Evolutionary conservation across 2,329 filamentous ascomycete genomes (phyloP), one percentile per base, ranked within the genome.

Genomic region (Thermoascus crustaceus): DNA sequence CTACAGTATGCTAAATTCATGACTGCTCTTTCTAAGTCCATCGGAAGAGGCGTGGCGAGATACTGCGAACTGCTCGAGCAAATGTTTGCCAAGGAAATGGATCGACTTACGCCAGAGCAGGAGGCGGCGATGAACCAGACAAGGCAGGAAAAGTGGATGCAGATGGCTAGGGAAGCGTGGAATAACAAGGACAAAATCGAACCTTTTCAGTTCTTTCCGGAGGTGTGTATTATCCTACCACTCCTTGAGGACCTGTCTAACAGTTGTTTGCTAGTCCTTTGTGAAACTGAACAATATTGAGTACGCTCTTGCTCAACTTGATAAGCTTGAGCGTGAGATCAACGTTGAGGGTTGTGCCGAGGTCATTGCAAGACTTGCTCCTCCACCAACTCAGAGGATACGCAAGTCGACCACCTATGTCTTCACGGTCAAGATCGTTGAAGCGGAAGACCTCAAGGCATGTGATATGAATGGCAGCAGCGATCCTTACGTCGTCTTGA

Each of bases 251-350:
- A 16, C 14, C 11, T 43, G 47, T 48, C 14, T 17, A 18, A 26
- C 8, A 36, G 21, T 27, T 34, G 60, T 66, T 52, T 66, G 46
- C 26, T 47, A 94, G 85, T 95, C 88, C 4, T 83, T 98, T 50
- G 87, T 98, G 43, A 98, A 96, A 63, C 75, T 98, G 48, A 98
- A 98, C 69, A 94, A 98, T 53, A 80, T 98, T 45, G 89, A 95
- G 62, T 96, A 86, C 61, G 89, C 88, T 4, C 87, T 94, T 64
- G 76, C 87, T 38, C 85, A 94, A 53, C 73, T 98, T 34, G 91
- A 98, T 57, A 86, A 84, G 58, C 72, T 98, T 5, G 89, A 96
- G 57, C 80, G 76, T 53, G 78, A 81, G 39, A 85, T 96, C 69
- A 88, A 95, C 50, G 87, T 94, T 8, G 91, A 98, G 56, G 82